Evolutionary conservation across 108 stramenopile genomes (phyloP), one percentile per base, ranked within the genome.

Genomic region (Licmophora abbreviata): DNA sequence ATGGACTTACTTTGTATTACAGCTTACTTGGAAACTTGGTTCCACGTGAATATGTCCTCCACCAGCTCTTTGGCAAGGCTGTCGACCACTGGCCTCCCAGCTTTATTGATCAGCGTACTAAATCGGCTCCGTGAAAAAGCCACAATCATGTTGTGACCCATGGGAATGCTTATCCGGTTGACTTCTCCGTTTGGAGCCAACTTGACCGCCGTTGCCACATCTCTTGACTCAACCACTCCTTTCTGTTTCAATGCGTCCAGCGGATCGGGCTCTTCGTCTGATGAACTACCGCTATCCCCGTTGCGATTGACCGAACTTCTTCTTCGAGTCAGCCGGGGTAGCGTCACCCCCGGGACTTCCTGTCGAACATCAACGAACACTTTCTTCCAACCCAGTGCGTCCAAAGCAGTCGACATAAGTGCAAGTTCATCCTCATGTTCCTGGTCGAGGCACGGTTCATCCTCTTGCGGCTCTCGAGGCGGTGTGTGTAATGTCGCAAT

Each of bases 111-210:
- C 37, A 63, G 56, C n/a, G 83, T 64, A 51, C 69, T 69, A 10
- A 68, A 22, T 20, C 66, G 69, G 43, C 52, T 66, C 36, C 85
- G 76, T 1, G 77, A 77, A 57, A 87, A 83, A 0, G 90, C 90
- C 1, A 87, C 81, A 68, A 92, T 87, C 53, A 92, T 83, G 37
- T 83, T 82, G 56, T 92, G 90, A 4, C 84, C 90, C 29, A 83
- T 23, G 18, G 90, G 90, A 20, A 79, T 43, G 17, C 63, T 38
- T 6, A 92, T 17, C 49, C 61, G 51, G 42, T 74, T 61, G n/a
- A 66, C 63, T 4, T 17, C 54, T 0, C 43, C 40, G 11, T 33
- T 22, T 11, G 58, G 58, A n/a, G 25, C 25, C 15, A 36, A 35
- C 11, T 51, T 14, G 22, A 70, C 53, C 20, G 66, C 76, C 29